These are phyloP conservation scores for Beauveria medogensis DNA, from an alignment of 2,329 filamentous ascomycete species.

Conservation along the genomic window DNA sequence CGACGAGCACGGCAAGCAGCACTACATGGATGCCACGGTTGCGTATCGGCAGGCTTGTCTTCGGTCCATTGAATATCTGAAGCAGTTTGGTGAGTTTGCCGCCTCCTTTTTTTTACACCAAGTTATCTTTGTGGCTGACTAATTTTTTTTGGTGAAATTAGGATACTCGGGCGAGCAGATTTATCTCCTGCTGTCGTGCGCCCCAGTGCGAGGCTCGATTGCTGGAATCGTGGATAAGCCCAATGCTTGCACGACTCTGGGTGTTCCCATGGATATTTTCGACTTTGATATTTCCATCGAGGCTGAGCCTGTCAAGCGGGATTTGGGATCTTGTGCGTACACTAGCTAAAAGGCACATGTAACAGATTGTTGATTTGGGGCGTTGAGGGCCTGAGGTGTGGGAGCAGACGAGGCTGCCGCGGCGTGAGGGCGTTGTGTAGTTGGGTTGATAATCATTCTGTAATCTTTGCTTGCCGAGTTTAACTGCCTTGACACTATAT, in stretches of 20 bases:
- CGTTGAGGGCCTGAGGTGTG: too few relatives aligned
- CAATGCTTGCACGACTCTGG: constrained; percentile 83
- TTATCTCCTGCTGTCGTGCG: constrained; percentile 77
- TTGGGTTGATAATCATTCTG: too few relatives aligned
- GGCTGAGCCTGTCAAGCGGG: constrained; percentile 15
- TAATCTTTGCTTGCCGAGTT: too few relatives aligned
- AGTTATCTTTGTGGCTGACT: background rate
- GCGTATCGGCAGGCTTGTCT: constrained; percentile 79
- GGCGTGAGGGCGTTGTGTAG: too few relatives aligned
- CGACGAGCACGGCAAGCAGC: constrained; percentile 80
- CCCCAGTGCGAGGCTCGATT: constrained; percentile 79
- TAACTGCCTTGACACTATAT: too few relatives aligned
- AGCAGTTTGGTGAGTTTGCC: constrained; percentile 22
- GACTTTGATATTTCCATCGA: constrained; percentile 71
- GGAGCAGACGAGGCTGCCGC: too few relatives aligned
- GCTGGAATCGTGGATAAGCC: constrained; percentile 88
- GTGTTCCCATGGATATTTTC: constrained; percentile 87
- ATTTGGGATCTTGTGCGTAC: constrained; percentile 17
- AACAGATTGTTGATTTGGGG: too few relatives aligned
- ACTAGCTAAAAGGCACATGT: background rate
- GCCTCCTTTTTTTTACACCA: background rate
- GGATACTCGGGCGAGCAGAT: constrained; percentile 69
- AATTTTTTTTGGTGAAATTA: constrained; percentile 1
- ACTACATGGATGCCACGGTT: constrained; percentile 79
- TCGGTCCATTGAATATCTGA: constrained; percentile 33